Evolutionary conservation across 805 yeast species (phyloP).

Genomic region (Jamesozyma lodderae): DNA sequence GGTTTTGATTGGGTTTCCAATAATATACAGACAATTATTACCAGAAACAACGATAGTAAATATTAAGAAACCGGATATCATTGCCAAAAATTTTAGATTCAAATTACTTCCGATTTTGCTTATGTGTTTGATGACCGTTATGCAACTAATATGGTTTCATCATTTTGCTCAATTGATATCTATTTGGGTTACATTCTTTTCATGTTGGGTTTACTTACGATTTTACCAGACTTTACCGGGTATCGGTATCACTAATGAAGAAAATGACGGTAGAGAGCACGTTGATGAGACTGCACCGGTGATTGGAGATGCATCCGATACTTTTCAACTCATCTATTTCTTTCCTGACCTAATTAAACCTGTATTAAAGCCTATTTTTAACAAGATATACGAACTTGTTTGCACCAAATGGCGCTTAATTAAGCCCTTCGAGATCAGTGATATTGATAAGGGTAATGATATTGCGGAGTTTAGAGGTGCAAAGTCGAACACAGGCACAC

Average conservation of each 20-base stretch:
- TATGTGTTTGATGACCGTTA: constrained; percentile 24
- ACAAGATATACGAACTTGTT: constrained; percentile 33
- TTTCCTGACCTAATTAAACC: constrained; percentile 62
- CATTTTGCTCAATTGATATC: constrained; percentile 47
- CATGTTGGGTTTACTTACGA: constrained; percentile 70
- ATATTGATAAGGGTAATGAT: constrained; percentile 64
- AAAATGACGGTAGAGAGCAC: constrained; percentile 17
- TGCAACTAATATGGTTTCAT: constrained; percentile 26
- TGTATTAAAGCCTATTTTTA: constrained; percentile 42
- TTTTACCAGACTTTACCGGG: constrained; percentile 51
- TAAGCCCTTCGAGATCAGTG: constrained; percentile 56
- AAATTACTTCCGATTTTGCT: constrained; percentile 53
- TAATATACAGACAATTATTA: constrained; percentile 56
- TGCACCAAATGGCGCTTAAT: constrained; percentile 38
- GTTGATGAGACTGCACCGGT: neutral
- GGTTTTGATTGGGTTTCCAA: constrained; percentile 47
- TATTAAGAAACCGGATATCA: constrained; percentile 37
- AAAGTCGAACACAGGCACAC: constrained; percentile 13
- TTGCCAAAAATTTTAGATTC: constrained; percentile 41
- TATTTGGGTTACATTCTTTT: constrained; percentile 48
- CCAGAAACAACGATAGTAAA: constrained; percentile 49
- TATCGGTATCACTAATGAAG: constrained; percentile 10
- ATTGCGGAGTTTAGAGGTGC: constrained; percentile 53
- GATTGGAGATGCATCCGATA: constrained; percentile 81
- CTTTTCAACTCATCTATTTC: constrained; percentile 72